Evolutionary conservation across 139 green algal genomes (phyloP), one percentile per base, ranked within the genome.

Genomic region (Chlorella sp.): DNA sequence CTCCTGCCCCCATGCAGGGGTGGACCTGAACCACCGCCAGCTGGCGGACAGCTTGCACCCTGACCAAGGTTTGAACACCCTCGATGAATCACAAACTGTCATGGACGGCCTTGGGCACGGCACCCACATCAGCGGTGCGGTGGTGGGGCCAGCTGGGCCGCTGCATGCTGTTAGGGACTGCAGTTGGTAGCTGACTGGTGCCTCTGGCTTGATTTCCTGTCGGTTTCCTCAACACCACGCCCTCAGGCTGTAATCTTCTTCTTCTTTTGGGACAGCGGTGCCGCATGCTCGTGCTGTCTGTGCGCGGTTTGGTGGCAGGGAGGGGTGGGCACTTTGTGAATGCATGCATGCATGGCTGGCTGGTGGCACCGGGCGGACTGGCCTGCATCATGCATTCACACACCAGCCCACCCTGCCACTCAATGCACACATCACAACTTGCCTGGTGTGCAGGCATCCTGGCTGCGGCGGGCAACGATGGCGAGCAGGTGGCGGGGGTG

Each of bases 91-190:
- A 1, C 19, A 89, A 11, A 61, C 68, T 2, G 3, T 60, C 28
- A 82, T 19, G 26, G 88, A 91, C 12, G 60, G 22, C 9, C 37
- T 88, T 39, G 66, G 66, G 18, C 88, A 91, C 64, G 88, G 88
- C 53, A 91, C 88, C 11, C 79, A 86, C 80, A 53, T 91, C 32
- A 81, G 73, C 37, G 82, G 82, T 86, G 53, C n/a, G 81, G 16
- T 15, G n/a, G 1, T n/a, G 7, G 68, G 24, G 24, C 24, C 9
- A 32, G 68, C 24, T 16, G 68, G 18, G 68, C 9, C 9, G 1
- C 9, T 30, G 24, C 26, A 4, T 9, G 24, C 18, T 5, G 68
- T 26, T 30, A 30, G 1, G 66, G 26, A 76, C 26, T 14, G 68
- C 68, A 36, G 68, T 34, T 34, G 26, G 19, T 7, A 34, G 68